These are phyloP conservation scores for Secale cereale DNA, from an alignment of 176 grass and related monocot genomes.

Conservation along the genomic window DNA sequence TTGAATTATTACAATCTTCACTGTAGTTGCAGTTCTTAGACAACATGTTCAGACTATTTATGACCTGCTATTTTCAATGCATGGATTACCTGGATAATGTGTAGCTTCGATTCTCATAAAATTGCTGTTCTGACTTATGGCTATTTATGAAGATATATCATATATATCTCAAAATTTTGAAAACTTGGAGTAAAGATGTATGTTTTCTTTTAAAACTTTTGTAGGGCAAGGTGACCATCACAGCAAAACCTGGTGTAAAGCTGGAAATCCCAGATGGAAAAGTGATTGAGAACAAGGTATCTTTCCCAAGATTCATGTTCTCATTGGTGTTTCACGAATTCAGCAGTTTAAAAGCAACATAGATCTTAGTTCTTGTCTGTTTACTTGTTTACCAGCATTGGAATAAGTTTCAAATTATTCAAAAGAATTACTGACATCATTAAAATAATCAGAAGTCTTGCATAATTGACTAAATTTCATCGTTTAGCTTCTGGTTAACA, in stretches of 20 bases:
- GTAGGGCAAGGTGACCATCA: slow-evolving; percentile 66
- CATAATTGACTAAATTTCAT: background rate
- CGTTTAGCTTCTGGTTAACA: background rate
- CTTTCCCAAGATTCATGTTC: background rate
- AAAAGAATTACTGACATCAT: background rate
- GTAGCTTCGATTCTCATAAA: background rate
- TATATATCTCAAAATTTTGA: background rate
- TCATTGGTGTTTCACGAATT: background rate
- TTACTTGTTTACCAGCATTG: background rate
- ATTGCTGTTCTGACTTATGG: background rate
- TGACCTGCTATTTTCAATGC: slow-evolving; percentile 13
- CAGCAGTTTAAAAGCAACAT: slow-evolving; percentile 7
- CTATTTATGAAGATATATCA: background rate
- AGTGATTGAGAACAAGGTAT: slow-evolving; percentile 76
- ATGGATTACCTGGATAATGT: background rate
- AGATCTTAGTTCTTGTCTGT: background rate
- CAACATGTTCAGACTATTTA: background rate
- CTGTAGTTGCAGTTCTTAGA: background rate
- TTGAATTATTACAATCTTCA: background rate
- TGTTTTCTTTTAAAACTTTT: background rate
- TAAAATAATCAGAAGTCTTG: background rate
- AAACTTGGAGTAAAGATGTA: background rate
- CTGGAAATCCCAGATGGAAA: slow-evolving; percentile 72
- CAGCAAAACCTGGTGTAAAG: slow-evolving; percentile 66
- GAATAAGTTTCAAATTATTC: slow-evolving; percentile 9